These are phyloP conservation scores for Hygrocybe coccinea DNA, from an alignment of 768 basidiomycete genomes.

Conservation along the genomic window DNA sequence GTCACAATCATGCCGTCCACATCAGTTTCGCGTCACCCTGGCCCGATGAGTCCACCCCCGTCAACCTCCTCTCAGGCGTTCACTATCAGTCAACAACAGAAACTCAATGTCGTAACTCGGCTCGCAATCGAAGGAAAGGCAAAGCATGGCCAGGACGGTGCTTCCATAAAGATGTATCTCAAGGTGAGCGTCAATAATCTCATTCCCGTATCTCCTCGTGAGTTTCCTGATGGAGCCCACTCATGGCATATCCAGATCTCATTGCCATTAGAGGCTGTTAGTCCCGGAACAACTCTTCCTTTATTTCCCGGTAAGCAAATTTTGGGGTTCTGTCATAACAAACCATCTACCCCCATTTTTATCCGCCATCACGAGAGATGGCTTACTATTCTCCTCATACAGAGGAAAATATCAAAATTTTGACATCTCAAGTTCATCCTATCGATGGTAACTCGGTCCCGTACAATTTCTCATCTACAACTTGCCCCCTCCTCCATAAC, in stretches of 20 bases:
- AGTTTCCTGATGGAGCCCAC: too few species aligned
- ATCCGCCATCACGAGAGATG: not conserved
- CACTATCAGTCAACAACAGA: conserved; percentile 41
- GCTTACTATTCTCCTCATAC: not conserved
- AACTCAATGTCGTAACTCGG: conserved; percentile 66
- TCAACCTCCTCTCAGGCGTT: conserved; percentile 27
- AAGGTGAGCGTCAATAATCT: conserved; percentile 43
- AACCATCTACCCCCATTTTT: not conserved
- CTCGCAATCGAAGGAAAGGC: conserved; percentile 72
- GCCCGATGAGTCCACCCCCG: conserved; percentile 6
- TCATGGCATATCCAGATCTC: conserved; percentile 43
- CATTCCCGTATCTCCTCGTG: not conserved
- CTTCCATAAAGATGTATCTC: conserved; percentile 68
- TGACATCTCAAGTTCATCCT: conserved; percentile 71
- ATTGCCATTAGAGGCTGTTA: conserved; percentile 59
- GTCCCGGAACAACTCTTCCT: conserved; percentile 64
- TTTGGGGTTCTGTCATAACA: not conserved
- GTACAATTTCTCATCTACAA: conserved; percentile 65
- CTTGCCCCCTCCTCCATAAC: conserved; percentile 59
- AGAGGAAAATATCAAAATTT: conserved; percentile 80
- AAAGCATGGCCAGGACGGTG: conserved; percentile 60
- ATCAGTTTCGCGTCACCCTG: conserved; percentile 4
- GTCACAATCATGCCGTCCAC: not conserved
- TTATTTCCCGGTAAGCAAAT: conserved; percentile 60
- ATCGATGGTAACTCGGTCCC: conserved; percentile 66